Percentiles rank a stretch among this genome's conserved stretches.
Conservation (phyloP, 2,329 filamentous ascomycete species). For the Lasiodiplodia hormozganensis region DNA sequence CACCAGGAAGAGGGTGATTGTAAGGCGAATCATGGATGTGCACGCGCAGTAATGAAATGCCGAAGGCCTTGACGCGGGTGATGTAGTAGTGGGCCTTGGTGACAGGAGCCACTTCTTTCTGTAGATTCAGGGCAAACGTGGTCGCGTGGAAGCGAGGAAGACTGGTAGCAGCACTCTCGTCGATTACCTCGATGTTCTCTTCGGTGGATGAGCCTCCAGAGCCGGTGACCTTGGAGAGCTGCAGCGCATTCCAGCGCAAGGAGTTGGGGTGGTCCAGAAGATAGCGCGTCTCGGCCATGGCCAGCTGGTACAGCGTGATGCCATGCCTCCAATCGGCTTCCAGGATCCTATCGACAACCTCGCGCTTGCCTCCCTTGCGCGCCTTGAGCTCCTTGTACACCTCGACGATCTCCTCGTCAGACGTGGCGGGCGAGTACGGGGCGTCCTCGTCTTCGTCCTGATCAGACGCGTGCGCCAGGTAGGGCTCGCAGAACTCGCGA, state of each 20-base stretch:
- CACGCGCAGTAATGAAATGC: slow-evolving; percentile 77
- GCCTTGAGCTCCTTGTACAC: slow-evolving; percentile 47
- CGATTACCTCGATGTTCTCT: slow-evolving; percentile 47
- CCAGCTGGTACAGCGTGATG: slow-evolving; percentile 61
- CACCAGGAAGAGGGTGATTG: slow-evolving; percentile 35
- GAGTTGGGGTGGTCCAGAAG: slow-evolving; percentile 60
- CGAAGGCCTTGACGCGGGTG: slow-evolving; percentile 71
- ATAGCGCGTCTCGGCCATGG: slow-evolving; percentile 61
- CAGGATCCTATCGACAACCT: slow-evolving; percentile 62
- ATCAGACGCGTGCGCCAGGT: slow-evolving; percentile 56
- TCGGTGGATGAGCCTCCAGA: slow-evolving; percentile 34
- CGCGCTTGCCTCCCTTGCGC: slow-evolving; percentile 59
- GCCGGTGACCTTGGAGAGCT: slow-evolving; percentile 48
- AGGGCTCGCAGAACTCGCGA: slow-evolving; percentile 65
- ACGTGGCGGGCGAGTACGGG: slow-evolving; percentile 71
- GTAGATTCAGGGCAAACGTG: slow-evolving; percentile 78
- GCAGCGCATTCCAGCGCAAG: slow-evolving; percentile 61
- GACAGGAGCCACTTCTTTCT: slow-evolving; percentile 75
- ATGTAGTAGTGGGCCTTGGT: slow-evolving; percentile 86
- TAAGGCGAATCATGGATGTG: slow-evolving; percentile 84
- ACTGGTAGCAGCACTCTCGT: slow-evolving; percentile 43
- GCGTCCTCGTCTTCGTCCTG: slow-evolving; percentile 62
- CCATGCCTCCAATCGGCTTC: slow-evolving; percentile 65
- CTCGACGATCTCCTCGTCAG: slow-evolving; percentile 70
- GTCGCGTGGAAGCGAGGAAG: slow-evolving; percentile 79